Base-by-base conservation (phyloP, 2,329 filamentous ascomycete genomes). In the Sporothrix variecibatus region DNA sequence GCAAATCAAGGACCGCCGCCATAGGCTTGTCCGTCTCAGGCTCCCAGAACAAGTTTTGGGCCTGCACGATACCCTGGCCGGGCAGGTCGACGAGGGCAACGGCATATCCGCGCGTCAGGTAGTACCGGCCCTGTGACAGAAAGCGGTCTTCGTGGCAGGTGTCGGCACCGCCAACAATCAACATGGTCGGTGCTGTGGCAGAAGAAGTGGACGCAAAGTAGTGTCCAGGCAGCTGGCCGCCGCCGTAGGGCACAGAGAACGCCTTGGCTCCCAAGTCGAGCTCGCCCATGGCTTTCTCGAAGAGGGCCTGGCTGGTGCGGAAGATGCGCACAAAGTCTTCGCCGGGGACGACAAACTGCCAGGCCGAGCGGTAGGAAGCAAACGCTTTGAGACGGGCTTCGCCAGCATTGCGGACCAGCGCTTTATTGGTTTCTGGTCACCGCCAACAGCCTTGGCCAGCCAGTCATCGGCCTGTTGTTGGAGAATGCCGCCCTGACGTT, bases 321-420 rank as follows among this genome's bases (percentile, higher is more conserved):
- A 67, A 46, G 20, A 67, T 43, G 34, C 34, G 34, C n/a, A 67
- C 62, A 46, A 46, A 67, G 8, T 46, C 31, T 3, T 67, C 62
- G 34, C 60, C 60, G 34, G 62, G 62, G 26, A 67, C 38, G 62
- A 67, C 17, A 28, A 64, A 67, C 62, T 67, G 62, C 62, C 62
- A 46, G 38, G 62, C 62, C n/a, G n/a, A 46, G 62, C 38, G 62
- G 62, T 64, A 67, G 2, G 34, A 20, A 12, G 62, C 62, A 46
- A 67, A 64, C 20, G 60, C 60, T 17, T 40, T 38, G 17, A 64
- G 60, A n/a, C 60, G 60, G 20, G 60, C 17, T 15, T 64, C 60
- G 17, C 60, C 60, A 20, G 31, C 60, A 20, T 17, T 31, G 31
- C 60, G 60, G 15, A 23, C 31, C 26, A 40, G 60, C 3, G 15